Evolutionary conservation across 441 rosid genomes (phyloP), one percentile per base, ranked within the genome.

Genomic region (Adansonia madagascariensis): DNA sequence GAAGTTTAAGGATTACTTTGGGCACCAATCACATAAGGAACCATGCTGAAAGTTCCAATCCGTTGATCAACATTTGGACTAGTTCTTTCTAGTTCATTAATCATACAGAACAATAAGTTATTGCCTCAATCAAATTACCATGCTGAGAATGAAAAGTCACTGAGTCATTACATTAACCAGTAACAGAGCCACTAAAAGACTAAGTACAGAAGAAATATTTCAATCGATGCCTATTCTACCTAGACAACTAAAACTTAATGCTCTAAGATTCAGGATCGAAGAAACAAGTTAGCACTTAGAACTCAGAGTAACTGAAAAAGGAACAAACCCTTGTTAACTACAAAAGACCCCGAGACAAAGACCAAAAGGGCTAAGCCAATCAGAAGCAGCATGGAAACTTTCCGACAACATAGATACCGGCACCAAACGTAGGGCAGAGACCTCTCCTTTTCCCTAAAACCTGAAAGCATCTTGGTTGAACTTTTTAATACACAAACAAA

Each of bases 381-480:
- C 71, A 89, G 88, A 18, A 92, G 88, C 65, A 92, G 84, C 94
- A 94, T 88, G 71, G 92, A 89, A 9, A 91, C 87, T 72, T 85
- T 87, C 78, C 88, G 86, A 0, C 91, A 83, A 7, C 92, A 89
- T 77, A 89, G 75, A 78, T 75, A 87, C 72, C 91, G 79, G 85
- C 86, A 89, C 75, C 91, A 86, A 75, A 88, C 66, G 22, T 80
- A 82, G 49, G 87, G 84, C 80, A 85, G 81, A 74, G 86, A 65
- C 74, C 84, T 89, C 46, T 91, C 97, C 84, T 89, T 94, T 73
- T 92, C 98, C 87, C 90, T 87, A 68, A 88, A 80, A 79, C 82
- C 84, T 27, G 88, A 59, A 62, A 84, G 80, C 88, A 84, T 85
- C 84, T 88, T 86, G 2, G 86, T 65, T 73, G 89, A 79, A 17